These are phyloP conservation scores for Hordeum marinum DNA, from an alignment of 176 grass and related monocot genomes.

Conservation along the genomic window DNA sequence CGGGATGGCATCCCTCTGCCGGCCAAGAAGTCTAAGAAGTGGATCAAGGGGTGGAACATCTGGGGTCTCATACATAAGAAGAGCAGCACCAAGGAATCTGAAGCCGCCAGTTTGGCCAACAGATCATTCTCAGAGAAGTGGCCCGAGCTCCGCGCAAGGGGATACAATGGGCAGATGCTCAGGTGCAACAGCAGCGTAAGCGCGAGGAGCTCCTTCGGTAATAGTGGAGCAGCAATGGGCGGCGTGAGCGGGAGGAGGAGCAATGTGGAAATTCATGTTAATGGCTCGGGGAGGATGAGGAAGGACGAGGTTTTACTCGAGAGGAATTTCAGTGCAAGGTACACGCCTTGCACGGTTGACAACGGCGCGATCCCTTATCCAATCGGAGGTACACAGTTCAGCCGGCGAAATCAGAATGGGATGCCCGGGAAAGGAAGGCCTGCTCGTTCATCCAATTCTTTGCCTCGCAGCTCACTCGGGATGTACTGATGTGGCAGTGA, in stretches of 20 bases:
- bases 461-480: slow-evolving; percentile 40
- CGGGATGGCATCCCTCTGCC: background rate
- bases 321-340: slow-evolving; percentile 60
- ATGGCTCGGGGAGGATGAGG: slow-evolving; percentile 45
- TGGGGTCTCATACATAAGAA: slow-evolving; percentile 75
- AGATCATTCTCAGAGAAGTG: slow-evolving; percentile 35
- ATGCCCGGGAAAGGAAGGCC: slow-evolving; percentile 31
- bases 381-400: slow-evolving; percentile 23
- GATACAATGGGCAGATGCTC: slow-evolving; percentile 52
- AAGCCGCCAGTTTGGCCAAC: slow-evolving; percentile 24
- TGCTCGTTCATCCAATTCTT: slow-evolving; percentile 32
- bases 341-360: slow-evolving; percentile 33
- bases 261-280: slow-evolving; percentile 34
- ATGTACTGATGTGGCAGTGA: slow-evolving; percentile 34
- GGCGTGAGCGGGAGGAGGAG: slow-evolving; percentile 42
- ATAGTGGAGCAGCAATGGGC: slow-evolving; percentile 4
- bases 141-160: slow-evolving; percentile 47
- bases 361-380: slow-evolving; percentile 39
- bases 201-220: slow-evolving; percentile 54
- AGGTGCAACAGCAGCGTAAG: slow-evolving; percentile 76
- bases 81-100: slow-evolving; percentile 29
- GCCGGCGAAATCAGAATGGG: slow-evolving; percentile 37
- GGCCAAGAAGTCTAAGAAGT: slow-evolving; percentile 55
- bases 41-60: slow-evolving; percentile 79
- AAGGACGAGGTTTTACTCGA: slow-evolving; percentile 67